Percentiles rank a stretch among this genome's conserved stretches.
phyloP scores from a whole-genome alignment of 1,284 basidiomycete species.

The Lignosus rhinocerotis region DNA sequence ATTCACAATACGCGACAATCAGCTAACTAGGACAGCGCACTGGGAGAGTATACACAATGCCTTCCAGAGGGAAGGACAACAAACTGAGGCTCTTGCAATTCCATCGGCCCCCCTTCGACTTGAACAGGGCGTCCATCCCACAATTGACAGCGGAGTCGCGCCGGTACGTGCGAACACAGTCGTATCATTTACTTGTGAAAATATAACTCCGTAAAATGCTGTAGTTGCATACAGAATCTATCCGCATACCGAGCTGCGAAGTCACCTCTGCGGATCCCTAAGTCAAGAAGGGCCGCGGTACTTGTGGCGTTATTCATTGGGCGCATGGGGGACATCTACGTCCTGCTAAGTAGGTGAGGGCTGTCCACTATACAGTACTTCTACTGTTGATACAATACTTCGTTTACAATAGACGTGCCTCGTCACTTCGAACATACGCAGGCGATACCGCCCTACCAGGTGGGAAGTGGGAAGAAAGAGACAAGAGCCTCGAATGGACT shows the following conservation, averaged over 20 bases:
- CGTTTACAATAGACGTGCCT: conserved; percentile 55
- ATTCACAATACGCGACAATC: background rate
- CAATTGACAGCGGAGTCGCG: conserved; percentile 48
- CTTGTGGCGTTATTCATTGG: conserved; percentile 83
- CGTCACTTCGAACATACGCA: conserved; percentile 71
- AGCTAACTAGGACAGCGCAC: background rate
- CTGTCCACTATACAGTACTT: no score
- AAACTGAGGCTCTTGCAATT: conserved; percentile 16
- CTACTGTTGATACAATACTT: background rate
- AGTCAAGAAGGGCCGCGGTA: conserved; percentile 65
- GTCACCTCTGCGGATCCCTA: conserved; percentile 47
- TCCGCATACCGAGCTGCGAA: conserved; percentile 52
- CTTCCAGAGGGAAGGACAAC: conserved; percentile 2
- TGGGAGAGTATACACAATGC: background rate
- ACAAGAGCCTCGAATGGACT: conserved; percentile 72
- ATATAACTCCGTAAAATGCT: background rate
- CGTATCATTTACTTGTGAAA: background rate
- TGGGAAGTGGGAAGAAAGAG: conserved; percentile 72
- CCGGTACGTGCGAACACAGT: conserved; percentile 33
- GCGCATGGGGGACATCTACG: conserved; percentile 77
- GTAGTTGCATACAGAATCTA: conserved; percentile 63
- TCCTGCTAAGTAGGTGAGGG: conserved; percentile 71
- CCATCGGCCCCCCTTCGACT: conserved; percentile 21
- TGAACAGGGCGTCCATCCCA: conserved; percentile 44
- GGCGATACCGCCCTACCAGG: conserved; percentile 86